Evolutionary conservation across 768 basidiomycete genomes (phyloP), one percentile per base, ranked within the genome.

Genomic region (Boletus fagicola): DNA sequence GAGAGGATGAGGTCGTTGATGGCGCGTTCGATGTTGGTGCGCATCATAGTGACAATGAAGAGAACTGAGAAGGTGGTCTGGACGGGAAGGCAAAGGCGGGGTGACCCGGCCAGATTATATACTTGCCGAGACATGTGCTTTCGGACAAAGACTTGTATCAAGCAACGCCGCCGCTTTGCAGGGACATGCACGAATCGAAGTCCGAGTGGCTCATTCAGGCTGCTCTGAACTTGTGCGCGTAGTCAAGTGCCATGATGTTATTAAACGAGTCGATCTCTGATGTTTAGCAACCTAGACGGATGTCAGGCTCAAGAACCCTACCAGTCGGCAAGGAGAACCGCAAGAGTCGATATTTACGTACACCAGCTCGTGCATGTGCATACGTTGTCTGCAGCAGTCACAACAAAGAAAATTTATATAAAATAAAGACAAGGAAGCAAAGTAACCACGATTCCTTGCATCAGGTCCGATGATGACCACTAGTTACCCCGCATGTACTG

Each of bases 21-120:
- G 38, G 59, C 60, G 40, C 39, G 53, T 22, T 58, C 56, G 20
- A 65, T 58, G 50, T 51, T 64, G 33, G 62, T 54, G 24, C 48
- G 53, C 62, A 63, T 62, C 38, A 40, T 51, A 15, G 26, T 46
- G n/a, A n/a, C 5, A 42, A 39, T 38, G 22, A 15, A 38, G 33
- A 42, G 15, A 20, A 18, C 10, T 35, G 26, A 31, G 42, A 45
- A 51, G 12, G 53, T 49, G 39, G 46, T 16, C 33, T 16, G 30
- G 31, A 42, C 26, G 46, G 43, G 36, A 52, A 36, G 36, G 7
- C 18, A 20, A 43, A 28, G 16, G 10, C 12, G 20, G 16, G 47
- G n/a, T 26, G 39, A 20, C 11, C 24, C 46, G 16, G 26, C 6
- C 31, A 39, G 26, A 36, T 49, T 53, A 45, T 53, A 47, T 60